phyloP scores from a whole-genome alignment of 208 protist species.

The Crithidia expoeki region DNA sequence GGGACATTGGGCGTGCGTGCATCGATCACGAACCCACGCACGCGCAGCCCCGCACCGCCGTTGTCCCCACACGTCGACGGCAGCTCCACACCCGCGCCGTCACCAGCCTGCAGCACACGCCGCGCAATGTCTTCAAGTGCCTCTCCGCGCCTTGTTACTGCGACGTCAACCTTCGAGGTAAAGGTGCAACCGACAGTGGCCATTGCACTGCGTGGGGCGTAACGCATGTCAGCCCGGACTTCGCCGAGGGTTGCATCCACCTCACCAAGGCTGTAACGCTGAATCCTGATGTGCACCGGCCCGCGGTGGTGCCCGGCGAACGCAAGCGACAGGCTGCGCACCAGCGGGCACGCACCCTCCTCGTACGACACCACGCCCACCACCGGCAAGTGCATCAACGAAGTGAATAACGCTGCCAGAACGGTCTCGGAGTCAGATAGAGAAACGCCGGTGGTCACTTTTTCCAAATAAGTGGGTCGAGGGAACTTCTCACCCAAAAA shows the following conservation, averaged over 20 bases:
- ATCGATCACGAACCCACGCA: conserved; percentile 43
- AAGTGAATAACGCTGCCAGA: conserved; percentile 24
- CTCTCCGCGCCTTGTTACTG: neutral
- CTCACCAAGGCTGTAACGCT: conserved; percentile 14
- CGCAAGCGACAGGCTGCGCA: conserved; percentile 53
- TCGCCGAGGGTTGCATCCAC: conserved; percentile 23
- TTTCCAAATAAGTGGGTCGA: conserved; percentile 32
- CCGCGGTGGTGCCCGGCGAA: conserved; percentile 45
- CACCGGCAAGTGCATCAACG: conserved; percentile 59
- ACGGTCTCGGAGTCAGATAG: neutral
- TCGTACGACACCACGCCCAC: conserved; percentile 44
- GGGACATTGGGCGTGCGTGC: conserved; percentile 28
- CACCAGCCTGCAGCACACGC: neutral
- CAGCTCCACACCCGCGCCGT: conserved; percentile 19
- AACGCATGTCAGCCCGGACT: conserved; percentile 22
- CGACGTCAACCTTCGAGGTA: neutral
- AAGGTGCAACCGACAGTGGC: conserved; percentile 38
- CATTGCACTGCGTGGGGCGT: conserved; percentile 31
- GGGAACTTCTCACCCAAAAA: conserved; percentile 36
- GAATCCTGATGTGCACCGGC: conserved; percentile 19
- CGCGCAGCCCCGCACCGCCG: conserved; percentile 22
- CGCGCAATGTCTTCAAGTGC: conserved; percentile 6
- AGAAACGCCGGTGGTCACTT: neutral
- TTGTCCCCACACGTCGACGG: conserved; percentile 22
- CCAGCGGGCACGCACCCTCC: conserved; percentile 49